Evolutionary conservation across 225 moss, liverwort and hornwort species (phyloP), one percentile per base, ranked within the genome.

Genomic region (Straminergon stramineum): DNA sequence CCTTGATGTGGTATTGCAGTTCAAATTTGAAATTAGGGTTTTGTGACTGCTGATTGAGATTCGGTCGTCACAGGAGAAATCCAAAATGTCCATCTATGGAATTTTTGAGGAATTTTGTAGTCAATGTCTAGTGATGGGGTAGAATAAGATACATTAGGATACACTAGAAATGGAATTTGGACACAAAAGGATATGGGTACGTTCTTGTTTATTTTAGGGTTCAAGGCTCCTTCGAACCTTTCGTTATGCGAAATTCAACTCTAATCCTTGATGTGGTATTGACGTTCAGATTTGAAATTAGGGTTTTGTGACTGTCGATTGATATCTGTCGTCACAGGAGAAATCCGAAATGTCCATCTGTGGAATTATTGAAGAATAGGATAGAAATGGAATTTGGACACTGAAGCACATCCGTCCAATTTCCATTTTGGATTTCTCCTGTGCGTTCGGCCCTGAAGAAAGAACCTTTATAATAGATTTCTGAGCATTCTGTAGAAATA

Each of bases 361-460:
- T 31, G 45, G 22, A 63, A 45, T 43, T 22, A 14, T 60, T 30
- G 41, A 41, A 81, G 20, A 60, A 58, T n/a, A 62, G 32, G 41
- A 61, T 45, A 41, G 31, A 41, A 66, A 66, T 83, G 66, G 35
- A 52, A 35, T 26, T 52, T 83, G 34, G 66, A 66, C 63, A 15
- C 63, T 22, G 15, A 43, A 43, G 15, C 15, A 62, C 95, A 97
- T 79, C 95, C 94, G 95, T 97, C 55, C 16, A 51, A 26, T 26
- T 83, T 11, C 51, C 18, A 66, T 83, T 66, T 37, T 21, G 52
- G 26, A 66, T 37, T 64, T 27, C 52, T 83, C 51, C 37, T 52
- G 83, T 52, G 37, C 53, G 70, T 79, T 39, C 62, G 61, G 2
- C 13, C 55, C 43, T 22, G 22, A 35, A 63, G 65, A 62, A 19